These are phyloP conservation scores for Chrysophaeum taylorii DNA, from an alignment of 352 stramenopile species.

Conservation along the genomic window DNA sequence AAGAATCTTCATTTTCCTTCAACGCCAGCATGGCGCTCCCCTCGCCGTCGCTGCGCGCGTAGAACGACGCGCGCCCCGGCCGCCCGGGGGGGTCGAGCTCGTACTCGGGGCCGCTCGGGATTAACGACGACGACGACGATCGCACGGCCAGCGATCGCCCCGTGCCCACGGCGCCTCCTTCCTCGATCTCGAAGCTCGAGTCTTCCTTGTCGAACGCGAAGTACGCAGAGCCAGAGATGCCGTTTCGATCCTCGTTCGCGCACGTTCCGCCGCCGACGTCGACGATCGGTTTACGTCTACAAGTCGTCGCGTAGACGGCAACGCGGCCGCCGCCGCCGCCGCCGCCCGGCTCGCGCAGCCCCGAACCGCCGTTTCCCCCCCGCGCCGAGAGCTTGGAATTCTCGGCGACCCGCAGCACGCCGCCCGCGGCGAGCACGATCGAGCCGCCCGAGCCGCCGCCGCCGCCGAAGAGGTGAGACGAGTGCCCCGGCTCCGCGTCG, in stretches of 20 bases:
- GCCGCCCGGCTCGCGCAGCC: slow-evolving; percentile 37
- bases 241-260: slow-evolving; percentile 23
- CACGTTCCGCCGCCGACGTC: slow-evolving; percentile 30
- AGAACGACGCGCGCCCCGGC: slow-evolving; percentile 60
- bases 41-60: slow-evolving; percentile 42
- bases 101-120: slow-evolving; percentile 3
- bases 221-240: slow-evolving; percentile 37
- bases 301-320: slow-evolving; percentile 42
- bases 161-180: slow-evolving; percentile 52
- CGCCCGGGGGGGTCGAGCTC: slow-evolving; percentile 14
- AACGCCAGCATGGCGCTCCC: neutral
- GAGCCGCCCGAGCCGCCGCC: slow-evolving; percentile 54
- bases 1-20: too few relatives aligned
- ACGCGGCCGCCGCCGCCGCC: slow-evolving; percentile 53
- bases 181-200: slow-evolving; percentile 41
- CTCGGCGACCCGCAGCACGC: slow-evolving; percentile 33
- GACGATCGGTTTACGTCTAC: slow-evolving; percentile 6
- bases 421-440: slow-evolving; percentile 49
- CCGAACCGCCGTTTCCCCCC: slow-evolving; percentile 65
- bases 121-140: slow-evolving; percentile 18
- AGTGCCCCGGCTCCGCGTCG: slow-evolving; percentile 49
- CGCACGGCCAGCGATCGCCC: slow-evolving; percentile 55
- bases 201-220: too few relatives aligned
- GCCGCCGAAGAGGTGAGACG: slow-evolving; percentile 39
- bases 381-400: slow-evolving; percentile 56